These are phyloP conservation scores for Teunomyces panamensis DNA, from an alignment of 805 yeast genomes.

Conservation along the genomic window DNA sequence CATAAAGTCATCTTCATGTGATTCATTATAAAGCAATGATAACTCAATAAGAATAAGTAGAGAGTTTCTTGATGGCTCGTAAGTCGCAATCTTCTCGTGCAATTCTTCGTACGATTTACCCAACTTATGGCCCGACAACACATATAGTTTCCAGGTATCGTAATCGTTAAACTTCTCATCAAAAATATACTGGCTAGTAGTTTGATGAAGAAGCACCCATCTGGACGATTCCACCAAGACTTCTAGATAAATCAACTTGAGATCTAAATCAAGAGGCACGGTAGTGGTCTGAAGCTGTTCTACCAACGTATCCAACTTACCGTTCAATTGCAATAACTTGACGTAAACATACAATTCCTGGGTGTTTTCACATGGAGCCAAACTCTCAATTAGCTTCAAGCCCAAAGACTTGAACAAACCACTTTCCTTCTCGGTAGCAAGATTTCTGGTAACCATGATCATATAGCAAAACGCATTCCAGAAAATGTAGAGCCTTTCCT, in stretches of 20 bases:
- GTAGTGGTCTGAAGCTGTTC: not conserved
- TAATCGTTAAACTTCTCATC: constrained; percentile 61
- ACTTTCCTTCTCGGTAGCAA: constrained; percentile 43
- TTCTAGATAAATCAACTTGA: constrained; percentile 53
- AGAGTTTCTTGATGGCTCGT: constrained; percentile 51
- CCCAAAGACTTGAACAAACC: constrained; percentile 61
- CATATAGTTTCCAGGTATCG: constrained; percentile 63
- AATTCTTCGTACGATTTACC: constrained; percentile 30
- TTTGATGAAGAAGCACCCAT: constrained; percentile 44
- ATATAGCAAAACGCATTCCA: constrained; percentile 59
- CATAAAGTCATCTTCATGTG: constrained; percentile 26
- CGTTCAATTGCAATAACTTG: constrained; percentile 37
- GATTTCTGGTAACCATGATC: constrained; percentile 33
- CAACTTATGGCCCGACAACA: constrained; percentile 42
- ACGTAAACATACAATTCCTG: constrained; percentile 68
- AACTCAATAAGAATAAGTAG: constrained; percentile 52
- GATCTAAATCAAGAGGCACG: constrained; percentile 51
- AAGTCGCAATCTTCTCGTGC: constrained; percentile 21
- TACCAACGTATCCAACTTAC: not conserved
- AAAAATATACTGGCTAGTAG: constrained; percentile 41
- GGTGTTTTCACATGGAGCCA: constrained; percentile 49
- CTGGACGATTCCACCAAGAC: constrained; percentile 39
- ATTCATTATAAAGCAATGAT: constrained; percentile 22
- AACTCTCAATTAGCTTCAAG: constrained; percentile 49
- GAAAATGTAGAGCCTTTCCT: constrained; percentile 33